phyloP scores from a whole-genome alignment of 2,329 filamentous ascomycete species.

The Scortechinia acanthostroma region DNA sequence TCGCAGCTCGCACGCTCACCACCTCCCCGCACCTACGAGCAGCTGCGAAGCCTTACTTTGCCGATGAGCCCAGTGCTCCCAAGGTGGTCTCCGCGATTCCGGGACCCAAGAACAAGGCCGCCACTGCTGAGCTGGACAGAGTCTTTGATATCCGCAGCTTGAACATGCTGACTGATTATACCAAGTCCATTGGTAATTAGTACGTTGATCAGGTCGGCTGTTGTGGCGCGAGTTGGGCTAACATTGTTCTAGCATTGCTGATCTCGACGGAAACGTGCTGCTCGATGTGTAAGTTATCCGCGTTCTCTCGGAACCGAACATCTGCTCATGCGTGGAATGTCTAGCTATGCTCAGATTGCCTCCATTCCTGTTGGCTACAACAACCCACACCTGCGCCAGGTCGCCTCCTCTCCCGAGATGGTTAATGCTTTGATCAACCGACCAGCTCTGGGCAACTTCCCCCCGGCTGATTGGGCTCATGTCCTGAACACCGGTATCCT shows the following conservation, averaged over 20 bases:
- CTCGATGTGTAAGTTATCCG: constrained; percentile 56
- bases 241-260: constrained; percentile 39
- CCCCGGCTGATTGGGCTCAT: constrained; percentile 74
- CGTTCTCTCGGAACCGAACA: background rate
- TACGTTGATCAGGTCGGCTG: no score
- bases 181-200: constrained; percentile 74
- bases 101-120: constrained; percentile 66
- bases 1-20: background rate
- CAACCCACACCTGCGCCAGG: constrained; percentile 68
- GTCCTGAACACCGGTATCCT: constrained; percentile 76
- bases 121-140: constrained; percentile 63
- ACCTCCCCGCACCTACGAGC: background rate
- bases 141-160: constrained; percentile 81
- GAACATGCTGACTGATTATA: constrained; percentile 76
- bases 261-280: constrained; percentile 65
- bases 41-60: constrained; percentile 39
- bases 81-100: constrained; percentile 56
- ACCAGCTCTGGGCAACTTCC: constrained; percentile 85
- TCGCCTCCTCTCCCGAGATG: constrained; percentile 73
- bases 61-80: constrained; percentile 48
- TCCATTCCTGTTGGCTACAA: constrained; percentile 91
- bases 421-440: constrained; percentile 76
- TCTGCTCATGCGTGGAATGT: background rate
- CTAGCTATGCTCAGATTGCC: constrained; percentile 80
- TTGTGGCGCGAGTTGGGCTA: no score